A percentile compares a stretch with the other conserved stretches of the same genome.
These are phyloP conservation scores for Symbiodinium natans DNA, from an alignment of 73 alveolate species.

Conservation along the genomic window DNA sequence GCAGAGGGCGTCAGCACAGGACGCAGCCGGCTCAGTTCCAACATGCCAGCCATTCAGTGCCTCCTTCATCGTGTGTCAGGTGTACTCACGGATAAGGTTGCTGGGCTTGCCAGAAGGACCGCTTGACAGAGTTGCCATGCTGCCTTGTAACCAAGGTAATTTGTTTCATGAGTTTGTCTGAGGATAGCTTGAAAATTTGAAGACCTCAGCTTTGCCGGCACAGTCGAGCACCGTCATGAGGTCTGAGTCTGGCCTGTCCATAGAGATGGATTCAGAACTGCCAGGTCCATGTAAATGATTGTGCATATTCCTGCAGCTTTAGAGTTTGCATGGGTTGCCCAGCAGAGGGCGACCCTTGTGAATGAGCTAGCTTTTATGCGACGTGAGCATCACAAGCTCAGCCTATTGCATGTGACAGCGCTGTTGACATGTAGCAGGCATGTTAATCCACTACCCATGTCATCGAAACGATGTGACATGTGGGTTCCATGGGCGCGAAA, in stretches of 20 bases:
- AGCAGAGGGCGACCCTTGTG: background rate
- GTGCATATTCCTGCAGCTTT: background rate
- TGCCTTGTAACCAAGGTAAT: background rate
- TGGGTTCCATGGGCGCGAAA: background rate
- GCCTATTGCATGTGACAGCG: background rate
- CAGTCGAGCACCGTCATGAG: background rate
- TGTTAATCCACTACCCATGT: background rate
- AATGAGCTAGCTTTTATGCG: background rate
- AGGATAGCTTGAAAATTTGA: background rate
- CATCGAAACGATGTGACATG: background rate
- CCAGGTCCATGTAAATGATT: background rate
- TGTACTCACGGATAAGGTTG: constrained; percentile 24
- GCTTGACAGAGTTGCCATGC: background rate
- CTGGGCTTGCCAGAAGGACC: constrained; percentile 30
- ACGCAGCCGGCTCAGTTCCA: background rate
- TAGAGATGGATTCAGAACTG: background rate
- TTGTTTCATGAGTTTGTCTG: background rate
- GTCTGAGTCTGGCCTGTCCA: background rate
- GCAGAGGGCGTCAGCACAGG: constrained; percentile 58
- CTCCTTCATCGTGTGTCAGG: background rate
- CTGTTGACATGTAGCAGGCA: background rate
- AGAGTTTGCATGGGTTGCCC: background rate
- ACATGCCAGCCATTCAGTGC: background rate
- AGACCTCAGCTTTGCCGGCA: background rate
- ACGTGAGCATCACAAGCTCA: no score